Evolutionary conservation across 805 yeast genomes (phyloP).

Genomic region (Wickerhamiella cacticola): DNA sequence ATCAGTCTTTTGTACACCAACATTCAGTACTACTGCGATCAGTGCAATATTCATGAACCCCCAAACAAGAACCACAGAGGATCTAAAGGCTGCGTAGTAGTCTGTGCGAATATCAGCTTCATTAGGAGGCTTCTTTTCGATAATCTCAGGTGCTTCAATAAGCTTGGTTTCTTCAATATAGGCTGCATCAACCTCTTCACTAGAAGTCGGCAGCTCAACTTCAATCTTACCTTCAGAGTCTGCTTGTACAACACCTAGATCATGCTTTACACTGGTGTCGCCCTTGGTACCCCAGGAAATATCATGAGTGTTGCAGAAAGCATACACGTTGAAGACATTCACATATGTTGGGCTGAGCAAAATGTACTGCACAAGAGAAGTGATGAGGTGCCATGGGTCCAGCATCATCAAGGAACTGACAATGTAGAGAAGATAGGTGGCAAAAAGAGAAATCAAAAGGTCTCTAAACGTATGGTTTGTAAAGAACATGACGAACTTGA

Average conservation of each 20-base stretch:
- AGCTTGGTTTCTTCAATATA: slow-evolving; percentile 55
- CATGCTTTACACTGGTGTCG: slow-evolving; percentile 49
- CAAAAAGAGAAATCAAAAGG: slow-evolving; percentile 68
- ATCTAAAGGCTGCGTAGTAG: slow-evolving; percentile 82
- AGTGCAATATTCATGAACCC: slow-evolving; percentile 72
- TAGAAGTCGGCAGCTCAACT: slow-evolving; percentile 62
- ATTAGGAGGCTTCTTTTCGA: slow-evolving; percentile 24
- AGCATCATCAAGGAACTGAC: slow-evolving; percentile 68
- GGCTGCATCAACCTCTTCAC: slow-evolving; percentile 60
- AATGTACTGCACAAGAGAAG: slow-evolving; percentile 74
- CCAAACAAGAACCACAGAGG: slow-evolving; percentile 84
- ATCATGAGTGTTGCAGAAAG: slow-evolving; percentile 93
- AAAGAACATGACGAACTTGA: slow-evolving; percentile 31
- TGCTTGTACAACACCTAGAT: slow-evolving; percentile 74
- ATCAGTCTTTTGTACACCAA: slow-evolving; percentile 35
- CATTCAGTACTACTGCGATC: slow-evolving; percentile 69
- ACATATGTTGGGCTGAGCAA: slow-evolving; percentile 79
- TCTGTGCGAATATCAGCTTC: slow-evolving; percentile 52
- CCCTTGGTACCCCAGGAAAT: slow-evolving; percentile 98
- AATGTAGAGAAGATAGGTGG: slow-evolving; percentile 74
- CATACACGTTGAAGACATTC: slow-evolving; percentile 84
- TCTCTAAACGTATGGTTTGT: slow-evolving; percentile 64
- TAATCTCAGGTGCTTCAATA: slow-evolving; percentile 33
- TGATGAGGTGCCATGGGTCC: slow-evolving; percentile 88
- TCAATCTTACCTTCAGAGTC: slow-evolving; percentile 53